phyloP scores from a whole-genome alignment of 352 stramenopile genomes.

The Phytophthora foliorum region DNA sequence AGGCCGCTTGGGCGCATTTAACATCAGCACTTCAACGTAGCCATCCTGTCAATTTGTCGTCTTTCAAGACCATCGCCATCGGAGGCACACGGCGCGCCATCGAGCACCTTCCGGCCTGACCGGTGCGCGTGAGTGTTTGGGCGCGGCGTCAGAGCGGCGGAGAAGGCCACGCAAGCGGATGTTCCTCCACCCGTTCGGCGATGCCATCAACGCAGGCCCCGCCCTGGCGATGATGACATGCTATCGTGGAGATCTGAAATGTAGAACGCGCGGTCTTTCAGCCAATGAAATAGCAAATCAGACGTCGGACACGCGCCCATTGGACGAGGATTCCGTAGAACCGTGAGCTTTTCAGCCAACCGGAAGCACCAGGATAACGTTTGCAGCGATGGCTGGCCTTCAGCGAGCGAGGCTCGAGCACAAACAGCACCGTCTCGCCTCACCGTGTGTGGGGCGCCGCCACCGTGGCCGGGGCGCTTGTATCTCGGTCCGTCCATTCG shows the following conservation, averaged over 20 bases:
- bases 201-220: constrained; percentile 17
- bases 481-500: constrained; percentile 11
- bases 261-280: constrained; percentile 19
- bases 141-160: constrained; percentile 6
- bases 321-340: constrained; percentile 14
- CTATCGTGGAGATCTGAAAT: not conserved
- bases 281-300: constrained; percentile 13
- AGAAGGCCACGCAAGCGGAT: constrained; percentile 10
- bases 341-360: constrained; percentile 16
- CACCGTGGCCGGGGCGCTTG: not conserved
- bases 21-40: constrained; percentile 4
- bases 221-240: constrained; percentile 34
- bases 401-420: constrained; percentile 12
- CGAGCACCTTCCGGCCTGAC: not conserved
- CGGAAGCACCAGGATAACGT: not conserved
- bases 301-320: not conserved
- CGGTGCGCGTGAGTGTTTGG: constrained; percentile 7
- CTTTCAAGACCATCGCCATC: not conserved
- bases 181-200: not conserved
- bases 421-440: constrained; percentile 4
- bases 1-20: constrained; percentile 17
- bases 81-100: not conserved
- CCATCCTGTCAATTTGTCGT: not conserved
- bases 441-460: not conserved
- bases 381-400: constrained; percentile 25